phyloP scores from a whole-genome alignment of 1,284 basidiomycete species.

The Spongiforma sp. region DNA sequence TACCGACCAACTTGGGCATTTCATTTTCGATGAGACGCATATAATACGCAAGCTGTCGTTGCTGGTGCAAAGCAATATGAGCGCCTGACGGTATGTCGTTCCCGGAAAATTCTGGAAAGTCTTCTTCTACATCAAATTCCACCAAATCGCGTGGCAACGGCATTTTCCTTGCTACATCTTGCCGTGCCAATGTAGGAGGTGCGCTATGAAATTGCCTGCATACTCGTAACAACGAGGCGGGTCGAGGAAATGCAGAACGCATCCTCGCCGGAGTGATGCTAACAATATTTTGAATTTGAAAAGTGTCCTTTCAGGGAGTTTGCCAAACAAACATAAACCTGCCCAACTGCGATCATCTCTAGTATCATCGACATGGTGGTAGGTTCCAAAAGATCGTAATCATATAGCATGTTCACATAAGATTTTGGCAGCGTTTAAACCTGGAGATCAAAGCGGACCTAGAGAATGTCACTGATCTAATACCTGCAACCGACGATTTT shows the following conservation, averaged over 20 bases:
- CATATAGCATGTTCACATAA: background rate
- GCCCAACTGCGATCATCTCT: constrained; percentile 16
- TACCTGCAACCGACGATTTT: constrained; percentile 66
- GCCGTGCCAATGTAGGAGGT: constrained; percentile 18
- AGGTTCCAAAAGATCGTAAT: constrained; percentile 27
- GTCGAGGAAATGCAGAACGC: constrained; percentile 20
- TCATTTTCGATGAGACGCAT: constrained; percentile 85
- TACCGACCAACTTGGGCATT: constrained; percentile 82
- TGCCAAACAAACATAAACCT: constrained; percentile 38
- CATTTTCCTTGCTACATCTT: constrained; percentile 34
- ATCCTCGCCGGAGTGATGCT: constrained; percentile 20
- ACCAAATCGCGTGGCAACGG: constrained; percentile 35
- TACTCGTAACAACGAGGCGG: constrained; percentile 8
- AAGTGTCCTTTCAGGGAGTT: background rate
- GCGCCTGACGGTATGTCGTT: constrained; percentile 71
- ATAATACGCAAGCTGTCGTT: constrained; percentile 74
- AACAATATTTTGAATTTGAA: background rate
- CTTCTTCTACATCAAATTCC: constrained; percentile 35
- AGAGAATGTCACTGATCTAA: constrained; percentile 74
- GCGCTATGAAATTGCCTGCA: constrained; percentile 30
- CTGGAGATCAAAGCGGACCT: constrained; percentile 80
- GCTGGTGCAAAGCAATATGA: constrained; percentile 70
- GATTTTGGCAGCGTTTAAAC: constrained; percentile 51
- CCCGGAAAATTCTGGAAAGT: constrained; percentile 47
- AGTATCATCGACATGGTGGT: constrained; percentile 45